Evolutionary conservation across 2,329 filamentous ascomycete genomes (phyloP).

Genomic region (Furcasterigmium furcatum): DNA sequence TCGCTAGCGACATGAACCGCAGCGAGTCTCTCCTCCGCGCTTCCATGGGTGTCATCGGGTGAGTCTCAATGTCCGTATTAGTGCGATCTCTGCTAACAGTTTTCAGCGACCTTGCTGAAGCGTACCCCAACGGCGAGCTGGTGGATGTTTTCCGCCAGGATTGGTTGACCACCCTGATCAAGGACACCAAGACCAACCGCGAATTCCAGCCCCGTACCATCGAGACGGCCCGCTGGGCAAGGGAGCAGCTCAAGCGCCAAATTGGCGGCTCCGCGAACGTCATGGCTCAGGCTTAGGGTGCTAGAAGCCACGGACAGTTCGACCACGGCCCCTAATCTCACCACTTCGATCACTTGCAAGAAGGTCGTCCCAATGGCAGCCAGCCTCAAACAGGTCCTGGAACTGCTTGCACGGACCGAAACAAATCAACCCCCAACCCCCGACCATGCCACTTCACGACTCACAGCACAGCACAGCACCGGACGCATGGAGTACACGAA

Average conservation of each 20-base stretch:
- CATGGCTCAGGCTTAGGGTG: conserved; percentile 44
- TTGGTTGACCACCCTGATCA: conserved; percentile 86
- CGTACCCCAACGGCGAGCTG: conserved; percentile 88
- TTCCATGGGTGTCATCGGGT: conserved; percentile 98
- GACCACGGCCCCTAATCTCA: too few species aligned
- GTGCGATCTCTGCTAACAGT: conserved; percentile 28
- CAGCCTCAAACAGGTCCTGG: not conserved
- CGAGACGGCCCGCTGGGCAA: conserved; percentile 94
- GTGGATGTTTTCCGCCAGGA: conserved; percentile 82
- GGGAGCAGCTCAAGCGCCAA: conserved; percentile 96
- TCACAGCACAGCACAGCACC: conserved; percentile 7
- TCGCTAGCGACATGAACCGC: conserved; percentile 79
- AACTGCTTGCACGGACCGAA: too few species aligned
- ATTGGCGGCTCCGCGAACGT: conserved; percentile 49
- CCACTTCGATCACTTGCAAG: not conserved
- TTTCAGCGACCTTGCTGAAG: conserved; percentile 82
- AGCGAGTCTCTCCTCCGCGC: conserved; percentile 90
- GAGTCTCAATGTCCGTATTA: conserved; percentile 30
- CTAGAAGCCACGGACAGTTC: conserved; percentile 15
- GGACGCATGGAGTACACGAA: conserved; percentile 8
- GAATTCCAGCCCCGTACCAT: conserved; percentile 83
- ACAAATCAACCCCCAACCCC: conserved; percentile 7
- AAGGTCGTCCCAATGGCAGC: too few species aligned
- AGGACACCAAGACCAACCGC: conserved; percentile 85
- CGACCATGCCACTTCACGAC: conserved; percentile 11